Evolutionary conservation across 495 filamentous ascomycete genomes (phyloP), one percentile per base, ranked within the genome.

Genomic region (Penicillium paxilli): DNA sequence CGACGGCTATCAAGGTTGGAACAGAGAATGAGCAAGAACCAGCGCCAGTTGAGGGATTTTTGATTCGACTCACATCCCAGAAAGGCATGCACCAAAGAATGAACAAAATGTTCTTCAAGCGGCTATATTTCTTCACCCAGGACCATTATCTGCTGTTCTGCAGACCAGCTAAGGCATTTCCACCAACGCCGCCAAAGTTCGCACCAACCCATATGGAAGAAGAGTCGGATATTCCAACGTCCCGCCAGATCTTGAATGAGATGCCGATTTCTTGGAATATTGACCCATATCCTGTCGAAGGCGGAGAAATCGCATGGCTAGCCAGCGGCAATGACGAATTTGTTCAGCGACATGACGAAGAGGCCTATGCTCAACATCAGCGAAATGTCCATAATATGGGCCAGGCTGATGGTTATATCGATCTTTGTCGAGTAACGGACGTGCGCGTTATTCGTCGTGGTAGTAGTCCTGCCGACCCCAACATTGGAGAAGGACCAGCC

Each of bases 111-210:
- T 87, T 88, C 54, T 87, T 77, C 67, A 91, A 90, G 57, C 77
- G 84, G 17, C 66, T 89, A 5, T 91, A 90, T 59, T 91, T 87
- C 58, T 83, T 82, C 41, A 83, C 81, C 2, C 84, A 90, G 51
- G 83, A 90, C 58, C 83, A 86, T 49, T 87, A 78, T 48, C 66
- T 91, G 19, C 77, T 85, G 35, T 91, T 89, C 69, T 83, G 80
- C 59, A 77, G 77, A 50, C 87, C 87, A 19, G 76, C 83, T n/a
- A 83, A 80, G 46, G 83, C 85, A 3, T 58, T 74, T 1, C 87
- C 87, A 21, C 87, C 87, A 9, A 73, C 83, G 14, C 87, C 87
- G n/a, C 87, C 87, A 10, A 79, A 74, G 49, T 56, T 84, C 24
- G 71, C 69, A 8, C 62, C 63, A 11, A 25, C 48, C 23, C 23